Conservation (phyloP, 1,284 basidiomycete genomes). For the Rhodotorula sp. region DNA sequence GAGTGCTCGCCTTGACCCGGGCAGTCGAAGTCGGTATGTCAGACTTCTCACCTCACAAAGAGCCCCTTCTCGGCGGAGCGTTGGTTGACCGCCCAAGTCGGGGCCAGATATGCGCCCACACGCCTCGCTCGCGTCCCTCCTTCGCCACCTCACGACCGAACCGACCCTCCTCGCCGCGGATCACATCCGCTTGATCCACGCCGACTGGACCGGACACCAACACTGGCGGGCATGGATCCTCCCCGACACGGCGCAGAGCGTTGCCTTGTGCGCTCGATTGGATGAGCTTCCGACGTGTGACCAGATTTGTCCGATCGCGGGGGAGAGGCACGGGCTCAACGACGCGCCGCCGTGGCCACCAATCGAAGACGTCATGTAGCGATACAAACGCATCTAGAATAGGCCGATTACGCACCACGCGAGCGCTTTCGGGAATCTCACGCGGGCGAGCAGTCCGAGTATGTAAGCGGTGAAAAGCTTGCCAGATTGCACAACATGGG, state of each 20-base stretch:
- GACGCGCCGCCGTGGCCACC: too few relatives aligned
- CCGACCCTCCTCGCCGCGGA: slow-evolving; percentile 7
- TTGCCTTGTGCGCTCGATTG: neutral
- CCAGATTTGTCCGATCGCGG: neutral
- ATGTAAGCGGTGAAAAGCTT: too few relatives aligned
- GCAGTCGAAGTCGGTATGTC: slow-evolving; percentile 22
- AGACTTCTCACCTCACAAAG: too few relatives aligned
- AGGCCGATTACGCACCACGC: too few relatives aligned
- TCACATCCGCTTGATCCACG: slow-evolving; percentile 15
- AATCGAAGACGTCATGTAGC: too few relatives aligned
- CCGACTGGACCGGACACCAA: slow-evolving; percentile 9
- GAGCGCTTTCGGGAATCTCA: too few relatives aligned
- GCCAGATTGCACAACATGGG: too few relatives aligned
- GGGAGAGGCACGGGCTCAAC: neutral
- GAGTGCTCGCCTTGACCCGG: slow-evolving; percentile 10
- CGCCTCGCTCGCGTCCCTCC: slow-evolving; percentile 11
- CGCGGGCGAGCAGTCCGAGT: too few relatives aligned
- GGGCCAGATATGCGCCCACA: slow-evolving; percentile 18
- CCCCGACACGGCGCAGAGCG: neutral
- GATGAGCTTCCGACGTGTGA: neutral
- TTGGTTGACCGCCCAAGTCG: too few relatives aligned
- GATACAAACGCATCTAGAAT: too few relatives aligned
- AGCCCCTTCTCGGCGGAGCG: too few relatives aligned
- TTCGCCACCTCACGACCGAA: neutral
- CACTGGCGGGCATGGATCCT: slow-evolving; percentile 9